Evolutionary conservation across 2,329 filamentous ascomycete species (phyloP).

Genomic region (Sporothrix schenckii): DNA sequence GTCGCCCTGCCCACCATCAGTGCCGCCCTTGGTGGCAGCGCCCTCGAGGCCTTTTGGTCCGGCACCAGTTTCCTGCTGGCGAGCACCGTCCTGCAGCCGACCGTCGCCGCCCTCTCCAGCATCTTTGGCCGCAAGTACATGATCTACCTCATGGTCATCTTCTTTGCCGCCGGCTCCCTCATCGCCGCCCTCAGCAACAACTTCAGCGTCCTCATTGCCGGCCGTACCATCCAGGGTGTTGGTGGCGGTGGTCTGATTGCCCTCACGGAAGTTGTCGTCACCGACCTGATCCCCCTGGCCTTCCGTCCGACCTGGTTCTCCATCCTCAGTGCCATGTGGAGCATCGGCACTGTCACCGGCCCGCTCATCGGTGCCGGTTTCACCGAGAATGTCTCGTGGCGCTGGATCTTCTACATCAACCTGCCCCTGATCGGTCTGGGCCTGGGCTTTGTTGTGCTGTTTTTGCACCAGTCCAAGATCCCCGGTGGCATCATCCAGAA

Average conservation of each 20-base stretch:
- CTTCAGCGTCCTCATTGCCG: constrained; percentile 42
- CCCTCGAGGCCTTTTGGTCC: constrained; percentile 69
- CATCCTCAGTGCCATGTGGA: constrained; percentile 35
- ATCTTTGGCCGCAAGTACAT: constrained; percentile 38
- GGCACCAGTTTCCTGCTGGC: constrained; percentile 71
- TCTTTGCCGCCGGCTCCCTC: constrained; percentile 40
- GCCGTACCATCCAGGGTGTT: constrained; percentile 45
- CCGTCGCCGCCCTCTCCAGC: constrained; percentile 40
- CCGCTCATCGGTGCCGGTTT: constrained; percentile 39
- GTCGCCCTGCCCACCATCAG: constrained; percentile 61
- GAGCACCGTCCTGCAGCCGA: constrained; percentile 61
- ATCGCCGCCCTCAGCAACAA: constrained; percentile 41
- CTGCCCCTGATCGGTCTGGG: constrained; percentile 45
- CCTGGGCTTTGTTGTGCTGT: constrained; percentile 35
- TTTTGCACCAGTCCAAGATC: constrained; percentile 46
- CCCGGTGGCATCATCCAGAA: constrained; percentile 42
- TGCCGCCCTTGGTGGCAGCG: constrained; percentile 54
- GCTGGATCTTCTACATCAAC: constrained; percentile 51
- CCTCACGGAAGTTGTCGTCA: constrained; percentile 44
- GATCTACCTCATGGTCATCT: constrained; percentile 33
- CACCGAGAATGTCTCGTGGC: constrained; percentile 37
- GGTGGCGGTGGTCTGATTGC: constrained; percentile 45
- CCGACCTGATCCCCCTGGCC: constrained; percentile 41
- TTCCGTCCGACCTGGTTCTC: constrained; percentile 39
- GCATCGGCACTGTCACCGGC: constrained; percentile 37